Percentiles rank a stretch among this genome's conserved stretches.
Evolutionary conservation across 495 filamentous ascomycete species (phyloP).

Genomic region (Durotheca rogersii): DNA sequence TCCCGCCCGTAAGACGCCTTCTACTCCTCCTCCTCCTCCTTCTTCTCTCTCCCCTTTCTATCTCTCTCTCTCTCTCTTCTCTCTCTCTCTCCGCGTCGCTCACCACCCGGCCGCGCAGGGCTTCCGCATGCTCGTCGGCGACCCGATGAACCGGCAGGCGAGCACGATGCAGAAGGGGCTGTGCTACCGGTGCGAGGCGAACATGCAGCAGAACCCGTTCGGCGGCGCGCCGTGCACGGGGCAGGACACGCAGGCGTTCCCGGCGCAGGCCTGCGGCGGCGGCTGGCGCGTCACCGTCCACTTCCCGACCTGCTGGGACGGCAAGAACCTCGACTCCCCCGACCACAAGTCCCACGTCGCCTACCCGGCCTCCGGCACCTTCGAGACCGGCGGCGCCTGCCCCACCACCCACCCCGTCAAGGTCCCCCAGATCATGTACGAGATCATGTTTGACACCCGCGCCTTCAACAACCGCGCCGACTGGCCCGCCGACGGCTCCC

Average conservation of each 20-base stretch:
- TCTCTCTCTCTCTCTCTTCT: too few species aligned
- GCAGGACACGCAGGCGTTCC: conserved; percentile 47
- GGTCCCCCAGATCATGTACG: conserved; percentile 53
- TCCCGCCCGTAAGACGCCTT: conserved; percentile 47
- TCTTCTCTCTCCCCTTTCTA: too few species aligned
- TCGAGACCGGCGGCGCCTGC: conserved; percentile 43
- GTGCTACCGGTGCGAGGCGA: conserved; percentile 52
- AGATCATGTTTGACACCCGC: conserved; percentile 51
- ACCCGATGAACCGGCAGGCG: conserved; percentile 33
- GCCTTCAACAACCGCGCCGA: conserved; percentile 45
- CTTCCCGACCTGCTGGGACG: conserved; percentile 59
- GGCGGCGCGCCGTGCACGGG: conserved; percentile 55
- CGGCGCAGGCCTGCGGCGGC: conserved; percentile 43
- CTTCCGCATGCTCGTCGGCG: conserved; percentile 49
- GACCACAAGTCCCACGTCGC: conserved; percentile 55
- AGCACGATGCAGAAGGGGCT: conserved; percentile 42
- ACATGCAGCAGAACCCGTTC: conserved; percentile 50
- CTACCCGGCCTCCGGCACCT: conserved; percentile 45
- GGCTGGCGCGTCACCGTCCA: conserved; percentile 53
- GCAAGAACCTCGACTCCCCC: conserved; percentile 52
- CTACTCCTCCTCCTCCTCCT: too few species aligned
- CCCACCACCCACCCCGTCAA: conserved; percentile 48
- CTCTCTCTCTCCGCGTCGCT: conserved; percentile 11
- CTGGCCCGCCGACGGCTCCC: conserved; percentile 46
- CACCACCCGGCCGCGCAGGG: conserved; percentile 20